Percentiles rank a stretch among this genome's conserved stretches.
Evolutionary conservation across 139 green algal species (phyloP).

Genomic region (Coelastrella sp.): DNA sequence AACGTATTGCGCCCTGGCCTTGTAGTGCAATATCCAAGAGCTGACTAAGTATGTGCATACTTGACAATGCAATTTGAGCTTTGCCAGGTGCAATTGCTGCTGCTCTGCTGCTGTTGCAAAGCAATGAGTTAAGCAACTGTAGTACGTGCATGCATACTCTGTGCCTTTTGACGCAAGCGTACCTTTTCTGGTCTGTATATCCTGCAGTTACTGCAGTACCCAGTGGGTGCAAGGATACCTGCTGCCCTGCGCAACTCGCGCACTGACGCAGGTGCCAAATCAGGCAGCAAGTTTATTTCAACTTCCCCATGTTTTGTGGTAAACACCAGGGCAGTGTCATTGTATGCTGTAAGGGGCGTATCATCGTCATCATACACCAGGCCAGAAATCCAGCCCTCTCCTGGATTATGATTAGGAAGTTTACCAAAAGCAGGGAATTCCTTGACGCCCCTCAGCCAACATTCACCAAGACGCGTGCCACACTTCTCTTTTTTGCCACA

Average conservation of each 20-base stretch:
- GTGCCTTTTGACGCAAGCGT: too few relatives aligned
- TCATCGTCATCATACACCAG: background rate
- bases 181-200: slow-evolving; percentile 40
- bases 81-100: too few relatives aligned
- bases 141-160: too few relatives aligned
- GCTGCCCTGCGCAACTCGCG: slow-evolving; percentile 44
- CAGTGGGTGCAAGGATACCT: slow-evolving; percentile 16
- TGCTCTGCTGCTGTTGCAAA: too few relatives aligned
- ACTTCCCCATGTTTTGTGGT: slow-evolving; percentile 7
- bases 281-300: slow-evolving; percentile 37
- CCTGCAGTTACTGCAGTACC: slow-evolving; percentile 40
- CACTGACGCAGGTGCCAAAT: slow-evolving; percentile 48
- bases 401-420: background rate
- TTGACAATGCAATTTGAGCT: too few relatives aligned
- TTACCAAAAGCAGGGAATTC: background rate
- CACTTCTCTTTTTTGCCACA: slow-evolving; percentile 64
- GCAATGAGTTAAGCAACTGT: too few relatives aligned
- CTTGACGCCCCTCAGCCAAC: slow-evolving; percentile 75
- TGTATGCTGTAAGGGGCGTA: background rate
- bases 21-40: too few relatives aligned
- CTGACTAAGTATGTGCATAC: too few relatives aligned
- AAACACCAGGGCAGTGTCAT: background rate
- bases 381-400: slow-evolving; percentile 8
- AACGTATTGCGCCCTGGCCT: too few relatives aligned
- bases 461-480: slow-evolving; percentile 49